Conservation (phyloP, 1,139 yeast species). For the Candida tunisiensis region DNA sequence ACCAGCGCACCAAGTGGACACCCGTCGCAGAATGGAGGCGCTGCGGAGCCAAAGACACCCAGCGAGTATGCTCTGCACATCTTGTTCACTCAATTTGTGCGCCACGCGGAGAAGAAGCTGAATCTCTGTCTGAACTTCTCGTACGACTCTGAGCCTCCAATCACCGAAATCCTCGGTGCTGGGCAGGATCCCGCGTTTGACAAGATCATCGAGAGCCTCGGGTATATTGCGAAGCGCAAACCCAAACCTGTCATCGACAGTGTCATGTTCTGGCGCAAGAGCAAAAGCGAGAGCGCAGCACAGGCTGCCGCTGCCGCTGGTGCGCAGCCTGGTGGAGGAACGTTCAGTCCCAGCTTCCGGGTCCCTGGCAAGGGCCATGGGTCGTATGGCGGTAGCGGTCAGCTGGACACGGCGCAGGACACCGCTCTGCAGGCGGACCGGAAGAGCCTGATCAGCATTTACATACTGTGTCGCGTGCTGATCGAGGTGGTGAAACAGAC, state of each 20-base stretch:
- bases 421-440: constrained; percentile 75
- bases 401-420: constrained; percentile 19
- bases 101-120: constrained; percentile 79
- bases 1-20: background rate
- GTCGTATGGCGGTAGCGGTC: too few species aligned
- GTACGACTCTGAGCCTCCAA: constrained; percentile 59
- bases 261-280: constrained; percentile 95
- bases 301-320: constrained; percentile 29
- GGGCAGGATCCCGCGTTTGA: constrained; percentile 83
- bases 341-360: background rate
- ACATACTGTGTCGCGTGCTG: constrained; percentile 79
- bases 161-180: constrained; percentile 65
- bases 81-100: constrained; percentile 79
- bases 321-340: constrained; percentile 1
- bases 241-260: constrained; percentile 96
- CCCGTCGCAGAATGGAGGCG: background rate
- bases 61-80: constrained; percentile 92
- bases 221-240: constrained; percentile 75
- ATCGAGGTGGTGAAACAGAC: constrained; percentile 88
- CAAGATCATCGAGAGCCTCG: constrained; percentile 67
- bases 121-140: constrained; percentile 59
- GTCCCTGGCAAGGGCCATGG: too few species aligned
- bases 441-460: constrained; percentile 73
- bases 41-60: constrained; percentile 39
- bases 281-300: constrained; percentile 72